Base-by-base conservation (phyloP, 2,329 filamentous ascomycete genomes). In the Magnaporthales sp. region DNA sequence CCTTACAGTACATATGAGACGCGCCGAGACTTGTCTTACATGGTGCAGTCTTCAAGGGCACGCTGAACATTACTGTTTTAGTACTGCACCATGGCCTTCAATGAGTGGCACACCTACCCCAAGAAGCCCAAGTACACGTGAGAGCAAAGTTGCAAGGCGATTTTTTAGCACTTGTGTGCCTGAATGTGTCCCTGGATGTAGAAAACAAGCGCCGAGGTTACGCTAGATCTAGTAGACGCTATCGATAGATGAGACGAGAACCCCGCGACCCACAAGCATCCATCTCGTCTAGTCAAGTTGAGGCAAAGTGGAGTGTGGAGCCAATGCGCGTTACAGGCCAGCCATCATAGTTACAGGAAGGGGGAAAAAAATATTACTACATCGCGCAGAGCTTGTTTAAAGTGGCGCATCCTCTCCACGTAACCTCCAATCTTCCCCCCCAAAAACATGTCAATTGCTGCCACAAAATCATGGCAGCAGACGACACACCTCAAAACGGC, bases 401-500 rank as follows among this genome's bases (percentile, higher is more conserved):
- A 58, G 54, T n/a, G 54, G 54, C 54, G 54, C 54, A 58, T 27
- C 22, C 54, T 27, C 22, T 58, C 54, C 22, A 15, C 54, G 13
- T 22, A 24, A 24, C 54, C 9, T 27, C n/a, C 54, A 24, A 58
- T 9, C 38, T 7, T 22, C 24, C 54, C 54, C 54, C 38, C 11
- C 4, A 19, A 58, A 58, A 58, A 58, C 54, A 58, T 58, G 54
- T 58, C 54, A 58, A 58, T 58, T 58, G 54, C 54, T 58, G 54
- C 54, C 54, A 24, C 54, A 9, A 58, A 22, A 58, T 58, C 19
- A 65, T 65, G 63, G 32, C 63, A 29, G 46, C 46, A 30, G 19
- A 58, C 51, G 51, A 65, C 22, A 58, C 38, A 27, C 63, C 46
- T 51, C 19, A 56, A 8, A 65, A 65, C 3, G 63, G 46, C 63